Evolutionary conservation across 75 land plant genomes (phyloP).

Genomic region (Selaginella tamariscina): DNA sequence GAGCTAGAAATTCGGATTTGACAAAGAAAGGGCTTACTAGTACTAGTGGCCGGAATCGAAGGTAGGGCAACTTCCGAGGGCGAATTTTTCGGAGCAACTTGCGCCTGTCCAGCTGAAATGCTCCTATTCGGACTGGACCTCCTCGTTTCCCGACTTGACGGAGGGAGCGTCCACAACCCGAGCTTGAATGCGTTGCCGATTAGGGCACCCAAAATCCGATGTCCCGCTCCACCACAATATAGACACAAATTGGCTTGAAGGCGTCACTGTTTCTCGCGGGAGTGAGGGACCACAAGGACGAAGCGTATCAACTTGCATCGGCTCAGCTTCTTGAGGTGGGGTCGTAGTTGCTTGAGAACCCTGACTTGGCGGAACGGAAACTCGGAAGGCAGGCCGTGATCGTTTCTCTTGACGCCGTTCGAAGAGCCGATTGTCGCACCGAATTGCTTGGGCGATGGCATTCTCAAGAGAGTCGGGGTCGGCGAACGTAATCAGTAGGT

Average conservation of each 20-base stretch:
- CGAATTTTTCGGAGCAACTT: slow-evolving; percentile 2
- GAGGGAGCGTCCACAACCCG: background rate
- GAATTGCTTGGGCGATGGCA: slow-evolving; percentile 6
- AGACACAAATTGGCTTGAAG: slow-evolving; percentile 4
- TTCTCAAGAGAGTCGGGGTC: slow-evolving; percentile 7
- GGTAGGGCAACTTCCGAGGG: background rate
- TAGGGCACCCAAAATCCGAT: slow-evolving; percentile 6
- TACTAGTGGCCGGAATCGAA: slow-evolving; percentile 7
- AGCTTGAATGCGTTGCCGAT: slow-evolving; percentile 4
- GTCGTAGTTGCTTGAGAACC: background rate
- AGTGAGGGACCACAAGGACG: slow-evolving; percentile 1
- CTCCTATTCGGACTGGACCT: slow-evolving; percentile 15
- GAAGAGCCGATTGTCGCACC: slow-evolving; percentile 16
- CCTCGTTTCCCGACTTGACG: slow-evolving; percentile 5
- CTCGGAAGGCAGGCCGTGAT: slow-evolving; percentile 2
- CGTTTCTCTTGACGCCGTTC: slow-evolving; percentile 12
- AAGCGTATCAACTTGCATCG: slow-evolving; percentile 6
- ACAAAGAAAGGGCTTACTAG: background rate
- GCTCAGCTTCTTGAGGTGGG: slow-evolving; percentile 1
- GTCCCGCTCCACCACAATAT: slow-evolving; percentile 12
- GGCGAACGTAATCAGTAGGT: slow-evolving; percentile 15
- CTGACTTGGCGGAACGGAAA: slow-evolving; percentile 3
- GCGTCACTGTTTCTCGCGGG: background rate
- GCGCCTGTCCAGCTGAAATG: slow-evolving; percentile 4
- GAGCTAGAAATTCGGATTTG: slow-evolving; percentile 11